These are phyloP conservation scores for Tuber brumale DNA, from an alignment of 495 filamentous ascomycete genomes.

Conservation along the genomic window DNA sequence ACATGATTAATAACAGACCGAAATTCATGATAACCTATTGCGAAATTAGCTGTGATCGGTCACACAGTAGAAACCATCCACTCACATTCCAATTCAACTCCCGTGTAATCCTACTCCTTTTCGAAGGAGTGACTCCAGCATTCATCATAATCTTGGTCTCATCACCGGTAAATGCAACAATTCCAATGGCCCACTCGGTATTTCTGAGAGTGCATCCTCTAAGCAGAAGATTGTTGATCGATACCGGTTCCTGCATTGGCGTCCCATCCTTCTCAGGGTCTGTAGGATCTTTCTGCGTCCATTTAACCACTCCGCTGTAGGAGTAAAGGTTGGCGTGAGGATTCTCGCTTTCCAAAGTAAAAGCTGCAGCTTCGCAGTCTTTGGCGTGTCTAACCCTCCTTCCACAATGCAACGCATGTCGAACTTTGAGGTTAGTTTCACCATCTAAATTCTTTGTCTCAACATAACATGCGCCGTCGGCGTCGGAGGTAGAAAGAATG, in stretches of 20 bases:
- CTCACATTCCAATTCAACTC: constrained; percentile 92
- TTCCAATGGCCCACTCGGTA: constrained; percentile 90
- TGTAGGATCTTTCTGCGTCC: constrained; percentile 66
- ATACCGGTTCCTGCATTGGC: constrained; percentile 85
- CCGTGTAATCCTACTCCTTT: constrained; percentile 80
- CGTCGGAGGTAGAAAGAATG: constrained; percentile 90
- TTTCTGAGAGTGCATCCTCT: constrained; percentile 90
- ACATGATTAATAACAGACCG: constrained; percentile 81
- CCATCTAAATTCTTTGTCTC: constrained; percentile 98
- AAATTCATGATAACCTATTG: constrained; percentile 73
- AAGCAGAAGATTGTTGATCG: constrained; percentile 89
- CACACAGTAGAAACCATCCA: constrained; percentile 8
- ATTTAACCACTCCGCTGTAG: constrained; percentile 81
- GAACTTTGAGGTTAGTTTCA: constrained; percentile 95
- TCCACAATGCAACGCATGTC: constrained; percentile 80
- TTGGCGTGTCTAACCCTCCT: constrained; percentile 77
- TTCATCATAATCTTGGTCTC: constrained; percentile 99
- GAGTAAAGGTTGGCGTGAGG: constrained; percentile 91
- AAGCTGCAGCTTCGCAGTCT: constrained; percentile 83
- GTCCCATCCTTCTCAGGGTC: constrained; percentile 54
- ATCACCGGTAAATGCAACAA: constrained; percentile 94
- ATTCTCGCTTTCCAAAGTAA: constrained; percentile 81
- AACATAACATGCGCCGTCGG: constrained; percentile 91
- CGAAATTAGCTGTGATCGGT: constrained; percentile 11
- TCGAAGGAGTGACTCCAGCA: constrained; percentile 91